Evolutionary conservation across 2,329 filamentous ascomycete species (phyloP).

Genomic region (Teratosphaeria destructans): DNA sequence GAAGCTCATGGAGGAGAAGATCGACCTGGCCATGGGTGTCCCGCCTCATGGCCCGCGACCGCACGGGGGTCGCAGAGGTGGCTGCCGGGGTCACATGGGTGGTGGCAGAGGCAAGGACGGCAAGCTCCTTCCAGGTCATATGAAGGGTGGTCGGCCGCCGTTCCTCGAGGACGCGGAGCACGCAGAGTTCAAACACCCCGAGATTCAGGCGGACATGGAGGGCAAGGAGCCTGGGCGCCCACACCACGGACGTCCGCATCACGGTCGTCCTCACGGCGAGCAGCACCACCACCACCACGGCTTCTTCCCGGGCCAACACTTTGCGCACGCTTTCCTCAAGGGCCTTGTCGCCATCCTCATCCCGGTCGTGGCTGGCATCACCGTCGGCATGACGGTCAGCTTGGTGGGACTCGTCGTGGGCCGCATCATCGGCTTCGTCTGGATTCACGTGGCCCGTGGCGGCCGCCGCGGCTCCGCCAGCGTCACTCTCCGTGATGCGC

Average conservation of each 20-base stretch:
- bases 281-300: slow-evolving; percentile 26
- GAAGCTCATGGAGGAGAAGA: slow-evolving; percentile 38
- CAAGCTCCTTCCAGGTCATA: slow-evolving; percentile 16
- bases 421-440: slow-evolving; percentile 49
- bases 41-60: slow-evolving; percentile 9
- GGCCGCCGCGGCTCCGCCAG: slow-evolving; percentile 25
- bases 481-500: slow-evolving; percentile 13
- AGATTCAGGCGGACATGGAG: background rate
- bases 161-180: slow-evolving; percentile 10
- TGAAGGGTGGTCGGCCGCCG: slow-evolving; percentile 11
- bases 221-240: slow-evolving; percentile 13
- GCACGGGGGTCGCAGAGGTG: background rate
- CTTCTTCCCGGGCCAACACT: slow-evolving; percentile 27
- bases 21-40: slow-evolving; percentile 34
- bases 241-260: slow-evolving; percentile 10
- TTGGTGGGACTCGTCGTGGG: slow-evolving; percentile 58
- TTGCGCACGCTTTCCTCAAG: slow-evolving; percentile 38
- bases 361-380: slow-evolving; percentile 58
- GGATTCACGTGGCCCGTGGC: slow-evolving; percentile 45
- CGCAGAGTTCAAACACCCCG: background rate
- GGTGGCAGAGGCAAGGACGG: slow-evolving; percentile 16
- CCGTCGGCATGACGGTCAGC: slow-evolving; percentile 57
- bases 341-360: slow-evolving; percentile 54
- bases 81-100: slow-evolving; percentile 19
- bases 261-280: slow-evolving; percentile 10